Evolutionary conservation across 129 eudicot genomes (phyloP).

Genomic region (Rutidosis leptorrhynchoides): DNA sequence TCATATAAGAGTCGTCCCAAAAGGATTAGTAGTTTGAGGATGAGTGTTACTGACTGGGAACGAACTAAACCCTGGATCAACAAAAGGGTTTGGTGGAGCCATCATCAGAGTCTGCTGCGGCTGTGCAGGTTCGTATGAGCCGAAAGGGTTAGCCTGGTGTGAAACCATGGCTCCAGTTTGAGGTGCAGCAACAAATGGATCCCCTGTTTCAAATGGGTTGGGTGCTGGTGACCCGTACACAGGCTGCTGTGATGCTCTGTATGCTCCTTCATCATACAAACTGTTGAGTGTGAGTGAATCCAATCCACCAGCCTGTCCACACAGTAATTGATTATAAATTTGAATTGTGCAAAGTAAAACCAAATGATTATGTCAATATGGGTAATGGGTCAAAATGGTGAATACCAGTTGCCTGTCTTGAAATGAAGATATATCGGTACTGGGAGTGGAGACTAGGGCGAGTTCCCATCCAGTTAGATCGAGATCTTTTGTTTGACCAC

Average conservation of each 20-base stretch:
- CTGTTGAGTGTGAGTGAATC: conserved; percentile 84
- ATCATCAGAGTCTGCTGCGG: conserved; percentile 44
- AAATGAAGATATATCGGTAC: conserved; percentile 68
- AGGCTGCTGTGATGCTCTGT: conserved; percentile 78
- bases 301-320: conserved; percentile 86
- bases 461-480: conserved; percentile 98
- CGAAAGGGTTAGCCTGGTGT: conserved; percentile 60
- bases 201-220: conserved; percentile 76
- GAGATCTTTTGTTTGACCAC: conserved; percentile 53
- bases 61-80: conserved; percentile 63
- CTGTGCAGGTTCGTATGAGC: conserved; percentile 40
- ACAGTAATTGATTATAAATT: background rate
- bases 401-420: conserved; percentile 89
- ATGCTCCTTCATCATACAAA: conserved; percentile 89
- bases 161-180: conserved; percentile 47
- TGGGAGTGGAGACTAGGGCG: conserved; percentile 84
- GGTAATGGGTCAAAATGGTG: background rate
- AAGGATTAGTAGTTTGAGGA: conserved; percentile 61
- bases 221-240: conserved; percentile 89
- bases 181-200: conserved; percentile 59
- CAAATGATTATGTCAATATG: background rate
- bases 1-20: conserved; percentile 39
- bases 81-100: conserved; percentile 73
- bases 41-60: conserved; percentile 48
- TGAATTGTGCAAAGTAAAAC: background rate